Base-by-base conservation (phyloP, 768 basidiomycete genomes). In the Phylloporus scabripes region DNA sequence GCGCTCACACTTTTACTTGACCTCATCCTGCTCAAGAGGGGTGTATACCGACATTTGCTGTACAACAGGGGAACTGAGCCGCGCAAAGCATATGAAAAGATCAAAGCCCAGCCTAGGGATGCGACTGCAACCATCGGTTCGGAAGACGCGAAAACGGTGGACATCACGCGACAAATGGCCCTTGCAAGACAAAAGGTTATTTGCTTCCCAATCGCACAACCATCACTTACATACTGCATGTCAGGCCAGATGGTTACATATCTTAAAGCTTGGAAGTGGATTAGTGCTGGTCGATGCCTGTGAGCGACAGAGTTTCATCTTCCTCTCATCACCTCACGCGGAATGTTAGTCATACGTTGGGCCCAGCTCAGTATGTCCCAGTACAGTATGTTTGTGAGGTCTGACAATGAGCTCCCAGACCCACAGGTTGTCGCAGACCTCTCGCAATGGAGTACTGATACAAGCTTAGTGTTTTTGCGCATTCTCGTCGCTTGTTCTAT, bases 1-100 rank as follows among this genome's bases (percentile, higher is more conserved):
- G 70, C 74, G 0, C 68, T 92, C 51, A 84, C 80, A 1, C 70
- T 92, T 17, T 67, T 87, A 5, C 74, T 92, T 34, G 91, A 93
- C 68, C 74, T 93, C 2, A 85, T 92, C 44, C 74, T 92, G 20
- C 74, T 93, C 20, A 92, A 92, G 65, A 70, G 84, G 32, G 89
- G 80, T 11, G 90, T 92, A 3, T 92, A 85, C 60, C 75, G 85
- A 15, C 90, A 92, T 67, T 66, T 92, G 15, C 68, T 92, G 26
- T 92, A 86, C 59, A 93, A 93, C 60, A 74, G 87, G 41, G 87
- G 84, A 5, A 70, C 81, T 0, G 77, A 79, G 42, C 86, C 88
- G 0, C 71, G 82, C 53, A 74, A 72, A 54, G 66, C 71, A 31
- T 57, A 62, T 48, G 34, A 65, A 51, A 54, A 53, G 45, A 46